These are phyloP conservation scores for Suhomyces canberraensis DNA, from an alignment of 805 yeast species.

Conservation along the genomic window DNA sequence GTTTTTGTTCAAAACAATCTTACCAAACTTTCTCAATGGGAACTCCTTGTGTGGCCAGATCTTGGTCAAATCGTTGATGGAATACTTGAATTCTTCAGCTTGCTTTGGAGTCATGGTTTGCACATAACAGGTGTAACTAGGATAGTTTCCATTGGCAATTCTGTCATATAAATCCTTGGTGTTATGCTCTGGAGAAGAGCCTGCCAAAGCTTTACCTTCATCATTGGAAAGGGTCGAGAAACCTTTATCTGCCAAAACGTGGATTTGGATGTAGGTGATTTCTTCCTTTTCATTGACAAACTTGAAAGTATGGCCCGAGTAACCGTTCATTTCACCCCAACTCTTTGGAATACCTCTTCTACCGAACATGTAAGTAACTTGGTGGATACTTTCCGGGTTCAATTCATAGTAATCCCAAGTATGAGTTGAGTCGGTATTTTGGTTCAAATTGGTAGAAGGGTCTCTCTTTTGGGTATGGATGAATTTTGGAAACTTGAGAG, in stretches of 20 bases:
- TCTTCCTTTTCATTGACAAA: slow-evolving; percentile 50
- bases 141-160: slow-evolving; percentile 47
- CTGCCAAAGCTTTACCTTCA: slow-evolving; percentile 46
- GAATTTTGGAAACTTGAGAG: slow-evolving; percentile 81
- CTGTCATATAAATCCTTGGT: slow-evolving; percentile 35
- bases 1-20: slow-evolving; percentile 73
- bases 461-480: slow-evolving; percentile 87
- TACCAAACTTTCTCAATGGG: slow-evolving; percentile 86
- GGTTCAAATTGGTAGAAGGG: slow-evolving; percentile 57
- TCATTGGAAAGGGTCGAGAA: slow-evolving; percentile 38
- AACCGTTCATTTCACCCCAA: slow-evolving; percentile 57
- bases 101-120: slow-evolving; percentile 60
- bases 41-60: slow-evolving; percentile 87
- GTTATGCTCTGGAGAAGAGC: slow-evolving; percentile 51
- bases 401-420: slow-evolving; percentile 57
- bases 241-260: slow-evolving; percentile 51
- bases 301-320: slow-evolving; percentile 65
- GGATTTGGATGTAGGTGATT: slow-evolving; percentile 55
- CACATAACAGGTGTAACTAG: slow-evolving; percentile 51
- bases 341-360: slow-evolving; percentile 58
- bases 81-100: slow-evolving; percentile 48
- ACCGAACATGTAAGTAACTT: slow-evolving; percentile 54
- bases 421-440: slow-evolving; percentile 43
- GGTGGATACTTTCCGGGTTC: slow-evolving; percentile 58
- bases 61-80: slow-evolving; percentile 54